phyloP scores from a whole-genome alignment of 495 filamentous ascomycete species.

The Copromyces sp. region DNA sequence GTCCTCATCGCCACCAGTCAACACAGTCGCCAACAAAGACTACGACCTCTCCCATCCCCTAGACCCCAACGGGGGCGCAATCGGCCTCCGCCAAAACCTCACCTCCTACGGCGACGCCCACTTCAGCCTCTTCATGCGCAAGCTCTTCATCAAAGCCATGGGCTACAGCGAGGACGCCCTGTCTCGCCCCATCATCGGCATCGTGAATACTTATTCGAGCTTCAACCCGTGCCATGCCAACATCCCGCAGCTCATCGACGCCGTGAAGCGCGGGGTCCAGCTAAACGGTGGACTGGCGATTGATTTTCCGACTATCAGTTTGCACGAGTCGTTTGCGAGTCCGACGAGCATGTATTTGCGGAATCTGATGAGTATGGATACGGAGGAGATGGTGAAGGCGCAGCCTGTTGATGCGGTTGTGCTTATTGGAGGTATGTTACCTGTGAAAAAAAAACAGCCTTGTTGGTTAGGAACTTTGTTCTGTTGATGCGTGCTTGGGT shows the following conservation, averaged over 20 bases:
- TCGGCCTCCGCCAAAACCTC: slow-evolving; percentile 49
- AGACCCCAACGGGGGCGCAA: slow-evolving; percentile 20
- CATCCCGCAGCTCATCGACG: slow-evolving; percentile 56
- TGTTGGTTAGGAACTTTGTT: not conserved
- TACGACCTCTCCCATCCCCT: slow-evolving; percentile 46
- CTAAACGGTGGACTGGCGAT: slow-evolving; percentile 50
- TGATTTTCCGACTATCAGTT: slow-evolving; percentile 57
- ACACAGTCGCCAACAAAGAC: slow-evolving; percentile 18
- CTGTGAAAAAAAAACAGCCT: not conserved
- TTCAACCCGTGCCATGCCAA: slow-evolving; percentile 65
- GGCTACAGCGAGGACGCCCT: slow-evolving; percentile 59
- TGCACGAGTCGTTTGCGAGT: slow-evolving; percentile 52
- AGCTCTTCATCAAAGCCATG: slow-evolving; percentile 60
- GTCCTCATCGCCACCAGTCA: not conserved
- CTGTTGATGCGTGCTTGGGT: not conserved
- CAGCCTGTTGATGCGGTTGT: slow-evolving; percentile 56
- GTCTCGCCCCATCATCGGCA: slow-evolving; percentile 52
- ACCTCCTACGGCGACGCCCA: slow-evolving; percentile 60
- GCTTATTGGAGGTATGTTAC: slow-evolving; percentile 48
- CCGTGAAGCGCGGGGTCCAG: slow-evolving; percentile 52
- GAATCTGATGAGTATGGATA: slow-evolving; percentile 65
- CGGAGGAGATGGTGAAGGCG: slow-evolving; percentile 58
- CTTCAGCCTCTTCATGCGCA: slow-evolving; percentile 59
- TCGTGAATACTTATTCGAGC: slow-evolving; percentile 55
- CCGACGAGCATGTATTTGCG: slow-evolving; percentile 61